These are phyloP conservation scores for Triticum timopheevii DNA, from an alignment of 176 grass and related monocot species.

Conservation along the genomic window DNA sequence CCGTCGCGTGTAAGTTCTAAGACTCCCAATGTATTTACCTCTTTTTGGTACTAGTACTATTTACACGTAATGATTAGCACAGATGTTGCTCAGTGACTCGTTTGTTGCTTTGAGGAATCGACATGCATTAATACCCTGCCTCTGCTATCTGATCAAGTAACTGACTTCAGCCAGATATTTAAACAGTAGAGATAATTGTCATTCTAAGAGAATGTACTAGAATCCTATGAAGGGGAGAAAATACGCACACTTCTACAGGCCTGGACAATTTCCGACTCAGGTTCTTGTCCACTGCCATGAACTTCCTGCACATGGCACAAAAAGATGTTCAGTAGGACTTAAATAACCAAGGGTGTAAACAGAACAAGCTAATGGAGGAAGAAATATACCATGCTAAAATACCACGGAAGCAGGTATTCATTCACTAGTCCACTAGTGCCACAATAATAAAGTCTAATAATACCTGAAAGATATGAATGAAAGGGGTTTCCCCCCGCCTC, in stretches of 20 bases:
- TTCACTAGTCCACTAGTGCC: slow-evolving; percentile 85
- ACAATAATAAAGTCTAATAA: slow-evolving; percentile 90
- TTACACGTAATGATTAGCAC: neutral
- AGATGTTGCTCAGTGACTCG: slow-evolving; percentile 38
- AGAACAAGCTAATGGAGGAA: slow-evolving; percentile 2
- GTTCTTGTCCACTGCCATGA: slow-evolving; percentile 65
- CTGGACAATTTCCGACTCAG: slow-evolving; percentile 90
- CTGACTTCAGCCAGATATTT: slow-evolving; percentile 12
- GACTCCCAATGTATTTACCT: no score
- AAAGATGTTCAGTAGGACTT: slow-evolving; percentile 14
- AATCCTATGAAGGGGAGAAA: neutral
- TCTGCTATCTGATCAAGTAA: slow-evolving; percentile 61
- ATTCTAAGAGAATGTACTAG: neutral
- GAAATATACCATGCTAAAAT: slow-evolving; percentile 81
- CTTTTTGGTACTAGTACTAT: neutral
- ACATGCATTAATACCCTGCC: slow-evolving; percentile 74
- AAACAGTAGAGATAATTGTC: neutral
- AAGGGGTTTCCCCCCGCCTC: no score
- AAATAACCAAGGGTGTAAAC: neutral
- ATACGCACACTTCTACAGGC: slow-evolving; percentile 90
- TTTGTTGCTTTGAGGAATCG: slow-evolving; percentile 84
- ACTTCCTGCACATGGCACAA: slow-evolving; percentile 63
- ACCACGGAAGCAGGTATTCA: slow-evolving; percentile 82
- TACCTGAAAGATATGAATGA: slow-evolving; percentile 6
- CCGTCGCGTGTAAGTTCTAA: no score